phyloP scores from a whole-genome alignment of 2,329 filamentous ascomycete genomes.

The Pyrenochaeta sp. region DNA sequence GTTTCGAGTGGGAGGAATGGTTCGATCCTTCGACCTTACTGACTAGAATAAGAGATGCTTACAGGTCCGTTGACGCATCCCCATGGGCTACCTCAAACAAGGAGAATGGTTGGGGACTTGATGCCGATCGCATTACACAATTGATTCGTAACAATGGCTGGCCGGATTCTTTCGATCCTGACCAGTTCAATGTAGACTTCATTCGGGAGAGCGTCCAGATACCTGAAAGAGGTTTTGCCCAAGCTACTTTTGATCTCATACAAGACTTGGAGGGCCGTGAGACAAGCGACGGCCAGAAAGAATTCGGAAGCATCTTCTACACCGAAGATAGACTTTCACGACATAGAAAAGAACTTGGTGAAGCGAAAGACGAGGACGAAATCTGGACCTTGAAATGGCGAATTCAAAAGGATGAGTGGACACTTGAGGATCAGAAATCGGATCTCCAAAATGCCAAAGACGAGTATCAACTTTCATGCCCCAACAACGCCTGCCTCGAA shows the following conservation, averaged over 20 bases:
- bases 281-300: background rate
- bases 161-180: slow-evolving; percentile 9
- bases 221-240: slow-evolving; percentile 6
- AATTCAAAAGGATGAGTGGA: slow-evolving; percentile 4
- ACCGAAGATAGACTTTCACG: background rate
- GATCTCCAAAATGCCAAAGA: slow-evolving; percentile 10
- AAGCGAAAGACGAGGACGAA: slow-evolving; percentile 1
- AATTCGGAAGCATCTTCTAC: background rate
- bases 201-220: slow-evolving; percentile 15
- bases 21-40: slow-evolving; percentile 16
- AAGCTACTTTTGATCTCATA: slow-evolving; percentile 3
- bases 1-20: slow-evolving; percentile 2
- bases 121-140: slow-evolving; percentile 1
- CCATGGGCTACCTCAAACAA: slow-evolving; percentile 22
- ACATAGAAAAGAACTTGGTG: background rate
- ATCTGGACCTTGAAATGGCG: slow-evolving; percentile 1
- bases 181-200: slow-evolving; percentile 18
- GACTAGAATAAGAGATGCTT: slow-evolving; percentile 12
- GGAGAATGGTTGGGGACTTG: slow-evolving; percentile 6
- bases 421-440: slow-evolving; percentile 1
- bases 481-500: slow-evolving; percentile 4
- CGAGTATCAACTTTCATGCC: slow-evolving; percentile 7
- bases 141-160: slow-evolving; percentile 17
- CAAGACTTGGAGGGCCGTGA: slow-evolving; percentile 2
- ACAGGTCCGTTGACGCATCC: slow-evolving; percentile 10